A percentile compares a stretch with the other conserved stretches of the same genome.
Conservation (phyloP, 2,329 filamentous ascomycete species). For the Talaromyces islandicus region DNA sequence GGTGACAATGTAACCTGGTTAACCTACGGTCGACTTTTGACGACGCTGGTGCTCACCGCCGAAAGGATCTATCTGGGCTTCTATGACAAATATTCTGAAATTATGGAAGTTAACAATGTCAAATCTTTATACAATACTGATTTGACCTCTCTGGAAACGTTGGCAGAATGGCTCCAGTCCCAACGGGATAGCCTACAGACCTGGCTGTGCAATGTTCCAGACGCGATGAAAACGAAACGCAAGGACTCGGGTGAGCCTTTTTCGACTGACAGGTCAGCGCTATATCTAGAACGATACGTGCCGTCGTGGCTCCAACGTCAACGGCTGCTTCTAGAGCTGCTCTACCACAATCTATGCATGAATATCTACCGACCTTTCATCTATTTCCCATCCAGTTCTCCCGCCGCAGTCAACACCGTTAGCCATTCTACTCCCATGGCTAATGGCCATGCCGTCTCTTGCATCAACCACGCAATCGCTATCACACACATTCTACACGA, state of each 20-base stretch:
- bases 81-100: conserved; percentile 23
- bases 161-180: conserved; percentile 24
- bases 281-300: conserved; percentile 31
- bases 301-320: conserved; percentile 40
- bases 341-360: conserved; percentile 35
- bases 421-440: conserved; percentile 14
- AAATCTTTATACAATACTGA: conserved; percentile 28
- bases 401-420: conserved; percentile 1
- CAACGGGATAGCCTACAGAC: conserved; percentile 21
- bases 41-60: conserved; percentile 29
- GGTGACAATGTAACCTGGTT: conserved; percentile 35
- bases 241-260: conserved; percentile 27
- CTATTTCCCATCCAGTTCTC: conserved; percentile 20
- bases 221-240: conserved; percentile 32
- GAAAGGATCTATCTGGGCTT: conserved; percentile 30
- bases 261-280: conserved; percentile 31
- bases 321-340: conserved; percentile 35
- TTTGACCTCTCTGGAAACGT: conserved; percentile 21
- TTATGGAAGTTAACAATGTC: conserved; percentile 13
- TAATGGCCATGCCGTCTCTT: conserved; percentile 22
- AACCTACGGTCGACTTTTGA: conserved; percentile 29
- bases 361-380: conserved; percentile 39
- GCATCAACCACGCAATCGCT: conserved; percentile 30
- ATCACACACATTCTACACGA: conserved; percentile 37
- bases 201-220: conserved; percentile 33